phyloP scores from a whole-genome alignment of 768 basidiomycete species.

The Tulasnella sp. region DNA sequence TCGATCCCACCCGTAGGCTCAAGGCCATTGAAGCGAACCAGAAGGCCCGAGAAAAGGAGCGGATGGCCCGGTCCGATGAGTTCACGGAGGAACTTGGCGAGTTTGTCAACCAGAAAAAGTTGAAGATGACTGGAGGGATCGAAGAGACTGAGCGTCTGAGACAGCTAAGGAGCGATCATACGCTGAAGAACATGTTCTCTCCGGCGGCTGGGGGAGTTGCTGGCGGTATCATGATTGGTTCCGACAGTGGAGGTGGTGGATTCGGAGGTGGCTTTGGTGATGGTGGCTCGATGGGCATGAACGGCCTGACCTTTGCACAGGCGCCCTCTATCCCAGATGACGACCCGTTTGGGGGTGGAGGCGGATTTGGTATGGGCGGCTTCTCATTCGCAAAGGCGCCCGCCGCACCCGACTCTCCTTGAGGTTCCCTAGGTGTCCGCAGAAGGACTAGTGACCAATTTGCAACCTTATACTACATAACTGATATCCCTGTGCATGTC shows the following conservation, averaged over 20 bases:
- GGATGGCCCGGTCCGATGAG: constrained; percentile 62
- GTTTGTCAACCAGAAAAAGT: constrained; percentile 77
- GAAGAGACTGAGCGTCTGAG: constrained; percentile 84
- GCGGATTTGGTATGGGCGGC: not conserved
- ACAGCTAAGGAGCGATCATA: constrained; percentile 71
- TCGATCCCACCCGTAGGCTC: constrained; percentile 65
- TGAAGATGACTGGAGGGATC: constrained; percentile 92
- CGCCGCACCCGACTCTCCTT: not conserved
- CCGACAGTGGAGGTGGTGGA: not conserved
- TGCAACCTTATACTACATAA: no score
- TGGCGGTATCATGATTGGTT: not conserved
- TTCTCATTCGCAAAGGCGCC: constrained; percentile 3
- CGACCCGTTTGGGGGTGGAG: not conserved
- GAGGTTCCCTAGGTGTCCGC: not conserved
- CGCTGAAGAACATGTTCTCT: constrained; percentile 79
- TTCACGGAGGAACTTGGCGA: constrained; percentile 73
- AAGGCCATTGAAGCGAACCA: constrained; percentile 89
- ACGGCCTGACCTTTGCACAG: constrained; percentile 3
- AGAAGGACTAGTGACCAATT: no score
- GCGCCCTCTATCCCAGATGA: constrained; percentile 6
- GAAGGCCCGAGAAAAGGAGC: constrained; percentile 65
- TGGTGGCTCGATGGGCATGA: constrained; percentile 1
- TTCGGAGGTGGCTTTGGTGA: not conserved
- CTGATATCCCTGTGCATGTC: no score
- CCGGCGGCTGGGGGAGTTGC: not conserved